Evolutionary conservation across 179 eudicot genomes (phyloP), one percentile per base, ranked within the genome.

Genomic region (Silene coronaria): DNA sequence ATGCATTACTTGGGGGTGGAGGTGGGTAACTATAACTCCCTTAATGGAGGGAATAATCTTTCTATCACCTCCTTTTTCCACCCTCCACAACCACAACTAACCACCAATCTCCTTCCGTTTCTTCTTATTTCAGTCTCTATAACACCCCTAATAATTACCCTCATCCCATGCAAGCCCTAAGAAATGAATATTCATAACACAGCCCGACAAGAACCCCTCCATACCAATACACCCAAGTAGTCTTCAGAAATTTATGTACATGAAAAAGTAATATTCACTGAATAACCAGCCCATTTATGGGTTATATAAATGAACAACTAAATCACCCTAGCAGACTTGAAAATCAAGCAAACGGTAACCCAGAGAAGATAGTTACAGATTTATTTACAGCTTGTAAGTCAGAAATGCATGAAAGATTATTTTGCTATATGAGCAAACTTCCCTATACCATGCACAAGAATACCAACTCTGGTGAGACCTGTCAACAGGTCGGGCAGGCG

Each of bases 291-390:
- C 53, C 22, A 59, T 60, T 71, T 57, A 17, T 36, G 26, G 1
- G 16, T 23, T 21, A 19, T 51, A 22, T 19, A 55, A 72, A 30
- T 38, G 21, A 19, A 73, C 76, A 59, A 11, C 76, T 73, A 60
- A 19, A 71, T 16, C 53, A 22, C 48, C 36, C 23, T 71, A 57
- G 42, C 58, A 78, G 66, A 67, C 5, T 67, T 45, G 58, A 69
- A 5, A 53, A 1, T 55, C 5, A 68, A 27, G 72, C 21, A 26
- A 69, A 45, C 12, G 24, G 71, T 30, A 32, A 65, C 45, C 69
- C 45, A 28, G 46, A 32, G 8, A 62, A 65, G 45, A 28, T 24
- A 26, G 1, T 42, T 51, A 10, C 57, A 14, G 34, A 76, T 13
- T 27, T 21, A 12, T 34, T 32, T 67, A 72, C 46, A 3, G 26